Percentiles rank a stretch among this genome's conserved stretches.
phyloP scores from a whole-genome alignment of 352 stramenopile genomes.

The Globisporangium viniferum region DNA sequence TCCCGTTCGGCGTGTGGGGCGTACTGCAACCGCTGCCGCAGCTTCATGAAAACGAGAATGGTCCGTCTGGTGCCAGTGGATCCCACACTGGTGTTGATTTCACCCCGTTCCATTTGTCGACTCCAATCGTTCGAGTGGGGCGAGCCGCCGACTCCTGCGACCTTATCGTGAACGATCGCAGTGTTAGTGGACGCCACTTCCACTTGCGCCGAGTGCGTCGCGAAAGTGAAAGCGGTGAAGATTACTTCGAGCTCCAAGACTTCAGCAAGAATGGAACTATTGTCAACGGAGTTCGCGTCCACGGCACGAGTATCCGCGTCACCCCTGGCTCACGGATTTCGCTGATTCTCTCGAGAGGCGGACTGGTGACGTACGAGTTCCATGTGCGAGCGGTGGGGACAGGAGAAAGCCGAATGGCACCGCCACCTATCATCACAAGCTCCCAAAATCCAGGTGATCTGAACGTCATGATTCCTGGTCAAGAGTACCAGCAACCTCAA shows the following conservation, averaged over 20 bases:
- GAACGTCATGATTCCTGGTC: slow-evolving; percentile 45
- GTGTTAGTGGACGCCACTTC: slow-evolving; percentile 84
- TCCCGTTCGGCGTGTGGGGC: slow-evolving; percentile 72
- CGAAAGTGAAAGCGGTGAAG: slow-evolving; percentile 46
- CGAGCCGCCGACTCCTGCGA: slow-evolving; percentile 81
- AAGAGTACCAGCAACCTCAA: slow-evolving; percentile 74
- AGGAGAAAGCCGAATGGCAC: slow-evolving; percentile 20
- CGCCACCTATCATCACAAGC: slow-evolving; percentile 51
- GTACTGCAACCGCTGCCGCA: slow-evolving; percentile 67
- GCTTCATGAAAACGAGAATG: slow-evolving; percentile 62
- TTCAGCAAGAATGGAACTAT: slow-evolving; percentile 90
- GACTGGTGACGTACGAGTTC: slow-evolving; percentile 86
- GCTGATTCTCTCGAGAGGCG: slow-evolving; percentile 79
- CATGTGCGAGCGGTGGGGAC: slow-evolving; percentile 40
- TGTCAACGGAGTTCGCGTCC: slow-evolving; percentile 83
- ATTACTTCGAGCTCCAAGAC: slow-evolving; percentile 82
- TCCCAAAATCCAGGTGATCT: slow-evolving; percentile 38
- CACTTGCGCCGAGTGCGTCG: slow-evolving; percentile 65
- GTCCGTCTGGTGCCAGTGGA: slow-evolving; percentile 14
- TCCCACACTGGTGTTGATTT: slow-evolving; percentile 33
- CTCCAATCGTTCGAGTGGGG: slow-evolving; percentile 71
- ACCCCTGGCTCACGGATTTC: slow-evolving; percentile 75
- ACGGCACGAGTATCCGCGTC: slow-evolving; percentile 73
- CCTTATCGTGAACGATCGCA: slow-evolving; percentile 86
- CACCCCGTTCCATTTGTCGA: slow-evolving; percentile 62